Conservation (phyloP, 331 rosid genomes). For the Ulmus americana region DNA sequence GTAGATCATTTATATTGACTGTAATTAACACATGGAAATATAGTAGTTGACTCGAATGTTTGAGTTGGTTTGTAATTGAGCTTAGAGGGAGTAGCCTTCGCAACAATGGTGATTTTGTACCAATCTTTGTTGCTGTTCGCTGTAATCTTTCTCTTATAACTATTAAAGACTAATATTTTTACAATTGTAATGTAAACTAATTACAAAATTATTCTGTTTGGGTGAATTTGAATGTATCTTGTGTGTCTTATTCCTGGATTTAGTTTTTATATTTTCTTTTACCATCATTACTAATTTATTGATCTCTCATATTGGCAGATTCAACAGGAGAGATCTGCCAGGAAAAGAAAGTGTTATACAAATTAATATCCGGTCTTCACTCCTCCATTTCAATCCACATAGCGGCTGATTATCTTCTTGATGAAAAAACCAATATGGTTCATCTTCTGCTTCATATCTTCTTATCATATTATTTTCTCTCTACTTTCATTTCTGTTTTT, state of each 20-base stretch:
- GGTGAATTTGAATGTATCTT: neutral
- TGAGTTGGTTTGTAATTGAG: neutral
- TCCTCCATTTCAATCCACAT: constrained; percentile 90
- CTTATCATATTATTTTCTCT: too few relatives aligned
- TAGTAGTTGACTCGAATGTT: neutral
- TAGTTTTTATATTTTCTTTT: constrained; percentile 3
- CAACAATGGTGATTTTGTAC: neutral
- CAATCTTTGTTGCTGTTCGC: neutral
- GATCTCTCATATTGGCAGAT: constrained; percentile 51
- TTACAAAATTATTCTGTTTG: too few relatives aligned
- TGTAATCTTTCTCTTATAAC: neutral
- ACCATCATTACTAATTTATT: constrained; percentile 7
- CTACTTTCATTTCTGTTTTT: neutral
- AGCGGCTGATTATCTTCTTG: constrained; percentile 81
- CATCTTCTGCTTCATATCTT: neutral
- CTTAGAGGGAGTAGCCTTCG: neutral
- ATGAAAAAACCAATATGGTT: constrained; percentile 59
- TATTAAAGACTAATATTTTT: neutral
- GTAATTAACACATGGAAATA: neutral
- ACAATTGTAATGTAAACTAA: too few relatives aligned
- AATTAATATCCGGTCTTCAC: constrained; percentile 81
- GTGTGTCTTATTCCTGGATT: neutral
- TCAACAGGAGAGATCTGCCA: constrained; percentile 71
- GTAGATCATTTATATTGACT: neutral
- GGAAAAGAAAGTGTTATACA: constrained; percentile 74